These are phyloP conservation scores for Aspergillus piperis DNA, from an alignment of 2,329 filamentous ascomycete species.

Conservation along the genomic window DNA sequence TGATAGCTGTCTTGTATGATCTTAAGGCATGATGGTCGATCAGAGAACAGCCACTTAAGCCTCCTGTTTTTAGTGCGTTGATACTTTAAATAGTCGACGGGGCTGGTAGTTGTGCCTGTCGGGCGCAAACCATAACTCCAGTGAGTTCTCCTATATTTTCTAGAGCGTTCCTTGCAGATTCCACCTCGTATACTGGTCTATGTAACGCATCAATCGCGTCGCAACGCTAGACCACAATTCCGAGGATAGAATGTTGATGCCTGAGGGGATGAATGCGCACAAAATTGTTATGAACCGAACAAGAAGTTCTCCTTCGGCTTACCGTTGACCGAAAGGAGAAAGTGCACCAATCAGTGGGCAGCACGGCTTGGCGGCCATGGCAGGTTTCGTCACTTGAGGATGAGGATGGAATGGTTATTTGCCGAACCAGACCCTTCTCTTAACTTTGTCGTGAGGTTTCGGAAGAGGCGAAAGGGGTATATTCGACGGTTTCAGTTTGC, in stretches of 20 bases:
- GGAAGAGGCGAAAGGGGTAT: neutral
- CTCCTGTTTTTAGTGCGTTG: neutral
- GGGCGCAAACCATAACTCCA: neutral
- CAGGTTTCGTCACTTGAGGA: neutral
- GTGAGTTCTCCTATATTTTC: neutral
- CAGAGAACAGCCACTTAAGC: neutral
- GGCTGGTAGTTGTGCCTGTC: neutral
- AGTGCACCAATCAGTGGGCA: conserved; percentile 10
- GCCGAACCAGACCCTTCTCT: neutral
- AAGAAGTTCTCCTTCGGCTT: conserved; percentile 3
- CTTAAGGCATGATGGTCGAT: neutral
- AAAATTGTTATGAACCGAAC: neutral
- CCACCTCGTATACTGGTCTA: neutral
- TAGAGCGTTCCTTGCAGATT: neutral
- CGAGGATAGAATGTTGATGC: neutral
- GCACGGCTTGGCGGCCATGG: neutral
- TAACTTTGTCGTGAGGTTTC: neutral
- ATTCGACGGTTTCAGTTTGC: neutral
- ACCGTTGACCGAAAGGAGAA: conserved; percentile 8
- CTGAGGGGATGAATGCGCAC: too few species aligned
- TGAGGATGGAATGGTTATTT: neutral
- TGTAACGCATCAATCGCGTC: neutral
- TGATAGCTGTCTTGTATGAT: neutral
- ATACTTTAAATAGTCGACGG: neutral
- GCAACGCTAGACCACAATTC: neutral